Conservation (phyloP, 2,329 filamentous ascomycete species). For the Pseudofabraea citricarpa region DNA sequence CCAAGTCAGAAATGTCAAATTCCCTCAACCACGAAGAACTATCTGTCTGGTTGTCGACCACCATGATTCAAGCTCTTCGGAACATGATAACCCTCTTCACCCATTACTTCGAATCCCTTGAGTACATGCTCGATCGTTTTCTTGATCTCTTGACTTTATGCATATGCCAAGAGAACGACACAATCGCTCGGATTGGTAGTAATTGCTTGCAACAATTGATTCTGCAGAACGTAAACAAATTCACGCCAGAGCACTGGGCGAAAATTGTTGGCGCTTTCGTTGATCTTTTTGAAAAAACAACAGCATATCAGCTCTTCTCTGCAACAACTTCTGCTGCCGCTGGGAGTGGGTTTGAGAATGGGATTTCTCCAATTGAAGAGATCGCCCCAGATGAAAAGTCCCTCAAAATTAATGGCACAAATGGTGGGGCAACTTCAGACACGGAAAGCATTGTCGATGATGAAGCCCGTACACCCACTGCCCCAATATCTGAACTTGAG, state of each 20-base stretch:
- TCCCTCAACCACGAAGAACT: constrained; percentile 94
- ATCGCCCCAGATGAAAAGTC: constrained; percentile 42
- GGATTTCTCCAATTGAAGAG: constrained; percentile 27
- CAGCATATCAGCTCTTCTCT: constrained; percentile 91
- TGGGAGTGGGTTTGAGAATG: constrained; percentile 48
- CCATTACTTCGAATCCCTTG: constrained; percentile 92
- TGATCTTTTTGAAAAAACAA: constrained; percentile 89
- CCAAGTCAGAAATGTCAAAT: constrained; percentile 93
- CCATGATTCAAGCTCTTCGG: constrained; percentile 95
- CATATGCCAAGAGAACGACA: constrained; percentile 99
- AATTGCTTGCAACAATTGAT: constrained; percentile 97
- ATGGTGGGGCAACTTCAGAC: constrained; percentile 29
- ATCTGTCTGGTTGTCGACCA: constrained; percentile 97
- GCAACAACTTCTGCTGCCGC: constrained; percentile 57
- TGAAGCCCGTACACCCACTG: constrained; percentile 21
- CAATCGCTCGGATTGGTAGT: constrained; percentile 93
- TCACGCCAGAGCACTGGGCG: constrained; percentile 80
- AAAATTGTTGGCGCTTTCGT: constrained; percentile 96
- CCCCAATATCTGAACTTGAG: constrained; percentile 42
- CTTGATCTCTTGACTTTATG: constrained; percentile 89
- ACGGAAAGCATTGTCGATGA: constrained; percentile 25
- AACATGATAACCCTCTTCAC: constrained; percentile 99
- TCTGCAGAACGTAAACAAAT: constrained; percentile 91
- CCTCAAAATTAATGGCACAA: constrained; percentile 55
- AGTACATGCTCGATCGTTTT: constrained; percentile 98